These are phyloP conservation scores for Fraxinus albicans DNA, from an alignment of 305 asterid genomes.

Conservation along the genomic window DNA sequence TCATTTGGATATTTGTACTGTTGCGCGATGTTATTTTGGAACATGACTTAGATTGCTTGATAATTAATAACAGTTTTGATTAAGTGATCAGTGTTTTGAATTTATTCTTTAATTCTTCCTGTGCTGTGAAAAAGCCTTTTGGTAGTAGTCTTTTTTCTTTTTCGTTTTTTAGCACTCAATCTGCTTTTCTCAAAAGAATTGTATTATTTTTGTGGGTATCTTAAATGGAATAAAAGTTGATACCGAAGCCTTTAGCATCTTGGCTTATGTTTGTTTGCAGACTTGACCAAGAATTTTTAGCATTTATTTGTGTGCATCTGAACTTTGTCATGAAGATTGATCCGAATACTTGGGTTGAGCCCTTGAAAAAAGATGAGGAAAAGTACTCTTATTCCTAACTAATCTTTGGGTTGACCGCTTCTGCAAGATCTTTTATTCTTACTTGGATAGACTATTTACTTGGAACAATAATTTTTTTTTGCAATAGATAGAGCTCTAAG, in stretches of 20 bases:
- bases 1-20: neutral
- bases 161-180: neutral
- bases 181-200: neutral
- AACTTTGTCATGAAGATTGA: neutral
- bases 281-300: neutral
- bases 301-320: neutral
- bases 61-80: constrained; percentile 18
- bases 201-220: neutral
- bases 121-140: neutral
- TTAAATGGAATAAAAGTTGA: neutral
- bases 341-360: neutral
- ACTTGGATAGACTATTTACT: neutral
- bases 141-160: neutral
- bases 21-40: neutral
- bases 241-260: neutral
- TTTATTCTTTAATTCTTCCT: neutral
- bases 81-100: neutral
- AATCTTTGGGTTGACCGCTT: no score
- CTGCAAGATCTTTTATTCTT: neutral
- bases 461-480: neutral
- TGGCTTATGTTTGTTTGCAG: neutral
- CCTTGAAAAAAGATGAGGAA: neutral
- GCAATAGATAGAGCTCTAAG: no score
- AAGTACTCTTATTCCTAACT: no score
- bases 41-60: neutral